Percentiles rank a stretch among this genome's conserved stretches.
Evolutionary conservation across 495 filamentous ascomycete genomes (phyloP).

Genomic region (Sporormia fimetaria): DNA sequence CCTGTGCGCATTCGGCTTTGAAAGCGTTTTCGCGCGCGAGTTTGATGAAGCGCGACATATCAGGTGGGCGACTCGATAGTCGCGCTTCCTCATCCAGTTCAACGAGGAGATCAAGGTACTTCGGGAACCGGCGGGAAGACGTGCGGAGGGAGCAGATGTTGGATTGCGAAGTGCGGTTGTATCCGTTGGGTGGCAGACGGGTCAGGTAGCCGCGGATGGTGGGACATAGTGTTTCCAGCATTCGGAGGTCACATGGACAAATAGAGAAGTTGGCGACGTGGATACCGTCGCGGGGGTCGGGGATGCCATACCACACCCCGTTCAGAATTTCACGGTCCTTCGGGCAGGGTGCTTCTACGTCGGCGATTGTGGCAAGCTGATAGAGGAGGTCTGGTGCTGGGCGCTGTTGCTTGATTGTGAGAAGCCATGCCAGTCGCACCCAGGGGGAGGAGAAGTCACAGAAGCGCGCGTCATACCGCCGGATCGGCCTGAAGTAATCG

Average conservation of each 20-base stretch:
- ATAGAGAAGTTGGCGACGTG: conserved; percentile 45
- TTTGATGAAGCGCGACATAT: conserved; percentile 40
- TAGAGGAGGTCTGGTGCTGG: conserved; percentile 45
- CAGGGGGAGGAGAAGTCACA: conserved; percentile 55
- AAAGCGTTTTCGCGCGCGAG: conserved; percentile 42
- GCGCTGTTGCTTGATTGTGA: conserved; percentile 47
- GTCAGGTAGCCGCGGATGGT: conserved; percentile 29
- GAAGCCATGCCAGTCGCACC: conserved; percentile 56
- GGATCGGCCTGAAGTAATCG: conserved; percentile 41
- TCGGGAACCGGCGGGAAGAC: conserved; percentile 35
- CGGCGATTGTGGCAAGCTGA: conserved; percentile 37
- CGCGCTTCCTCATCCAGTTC: conserved; percentile 40
- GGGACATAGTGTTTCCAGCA: conserved; percentile 31
- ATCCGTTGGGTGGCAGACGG: conserved; percentile 16
- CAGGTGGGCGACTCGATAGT: conserved; percentile 31
- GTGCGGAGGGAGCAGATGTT: conserved; percentile 25
- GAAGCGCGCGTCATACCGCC: conserved; percentile 34
- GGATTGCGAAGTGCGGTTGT: conserved; percentile 2
- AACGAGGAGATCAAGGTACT: conserved; percentile 52
- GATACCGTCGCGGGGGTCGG: conserved; percentile 40
- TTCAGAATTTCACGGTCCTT: conserved; percentile 36
- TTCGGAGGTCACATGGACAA: conserved; percentile 29
- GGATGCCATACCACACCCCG: conserved; percentile 48
- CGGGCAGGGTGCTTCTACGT: conserved; percentile 39
- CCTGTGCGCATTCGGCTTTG: conserved; percentile 45